These are phyloP conservation scores for Lagenaria siceraria DNA, from an alignment of 306 rosid genomes.

Conservation along the genomic window DNA sequence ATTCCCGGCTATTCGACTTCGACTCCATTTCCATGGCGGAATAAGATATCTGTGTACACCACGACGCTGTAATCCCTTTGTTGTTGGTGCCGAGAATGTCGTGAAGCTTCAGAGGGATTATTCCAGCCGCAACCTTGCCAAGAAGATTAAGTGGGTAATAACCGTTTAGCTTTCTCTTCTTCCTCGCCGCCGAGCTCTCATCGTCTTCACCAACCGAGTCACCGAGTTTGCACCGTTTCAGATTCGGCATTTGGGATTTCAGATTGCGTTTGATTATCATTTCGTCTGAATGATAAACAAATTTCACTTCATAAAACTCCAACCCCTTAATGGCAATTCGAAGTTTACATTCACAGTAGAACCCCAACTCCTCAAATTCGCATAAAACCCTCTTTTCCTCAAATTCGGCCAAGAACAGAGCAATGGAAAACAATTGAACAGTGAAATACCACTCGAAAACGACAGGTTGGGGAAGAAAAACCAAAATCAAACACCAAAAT, in stretches of 20 bases:
- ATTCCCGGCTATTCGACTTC: slow-evolving; percentile 24
- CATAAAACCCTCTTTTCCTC: slow-evolving; percentile 59
- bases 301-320: slow-evolving; percentile 10
- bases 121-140: slow-evolving; percentile 72
- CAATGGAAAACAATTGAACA: slow-evolving; percentile 24
- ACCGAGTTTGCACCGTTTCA: slow-evolving; percentile 65
- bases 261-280: slow-evolving; percentile 92
- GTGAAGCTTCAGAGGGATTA: slow-evolving; percentile 60
- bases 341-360: slow-evolving; percentile 18
- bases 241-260: slow-evolving; percentile 96
- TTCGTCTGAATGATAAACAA: background rate
- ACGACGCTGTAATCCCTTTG: slow-evolving; percentile 49
- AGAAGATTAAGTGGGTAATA: slow-evolving; percentile 81
- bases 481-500: slow-evolving; percentile 15
- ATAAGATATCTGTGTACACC: slow-evolving; percentile 52
- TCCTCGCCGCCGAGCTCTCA: slow-evolving; percentile 41
- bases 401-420: slow-evolving; percentile 47
- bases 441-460: background rate
- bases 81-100: slow-evolving; percentile 45
- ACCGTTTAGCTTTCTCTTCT: slow-evolving; percentile 64
- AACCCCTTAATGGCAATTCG: slow-evolving; percentile 17
- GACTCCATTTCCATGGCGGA: slow-evolving; percentile 43
- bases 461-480: background rate
- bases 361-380: background rate
- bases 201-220: slow-evolving; percentile 68